Base-by-base conservation (phyloP, 148 eudicot genomes). In the Chenopodium suecicum region DNA sequence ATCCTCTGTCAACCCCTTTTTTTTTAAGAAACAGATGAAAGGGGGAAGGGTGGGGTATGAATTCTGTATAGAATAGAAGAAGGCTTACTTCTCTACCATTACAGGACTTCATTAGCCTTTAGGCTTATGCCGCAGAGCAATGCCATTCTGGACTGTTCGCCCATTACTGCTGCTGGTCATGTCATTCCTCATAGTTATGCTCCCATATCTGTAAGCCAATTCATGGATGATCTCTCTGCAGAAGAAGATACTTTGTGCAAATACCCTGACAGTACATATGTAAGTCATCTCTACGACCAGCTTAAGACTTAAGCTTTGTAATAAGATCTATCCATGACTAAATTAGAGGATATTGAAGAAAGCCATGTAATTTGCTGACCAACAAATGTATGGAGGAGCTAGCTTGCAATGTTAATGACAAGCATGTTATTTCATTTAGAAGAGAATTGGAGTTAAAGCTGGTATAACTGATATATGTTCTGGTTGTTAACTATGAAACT, bases 41-140 rank as follows among this genome's bases (percentile, higher is more conserved):
- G 44, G 44, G 44, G 44, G 7, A 41, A 5, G 8, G 44, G 44
- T 41, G 44, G 44, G 44, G 44, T 41, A 5, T 41, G 44, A 41
- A 23, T 22, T 48, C n/a, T 32, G 20, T 4, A 22, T 27, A 27
- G 66, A 25, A 75, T 67, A 78, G 54, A 37, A 10, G 50, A 58
- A 52, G 22, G 31, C 32, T 77, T 41, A 69, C 54, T 48, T 25
- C n/a, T 69, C 37, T 31, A 11, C 10, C n/a, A 68, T 84, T 88
- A 79, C 91, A 94, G 98, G 91, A 86, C 94, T 79, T 92, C 94
- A 22, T 79, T 94, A 78, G 94, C 93, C 79, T 92, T 92, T 87
- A 90, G 92, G 89, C 91, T 94, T 82, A 90, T 91, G 90, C 98
- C 98, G n/a, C 94, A 89, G 85, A 87, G 91, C 82, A 90, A 91